Evolutionary conservation across 192 early-diverging fungal species (phyloP).

Genomic region (Coemansia sp.): DNA sequence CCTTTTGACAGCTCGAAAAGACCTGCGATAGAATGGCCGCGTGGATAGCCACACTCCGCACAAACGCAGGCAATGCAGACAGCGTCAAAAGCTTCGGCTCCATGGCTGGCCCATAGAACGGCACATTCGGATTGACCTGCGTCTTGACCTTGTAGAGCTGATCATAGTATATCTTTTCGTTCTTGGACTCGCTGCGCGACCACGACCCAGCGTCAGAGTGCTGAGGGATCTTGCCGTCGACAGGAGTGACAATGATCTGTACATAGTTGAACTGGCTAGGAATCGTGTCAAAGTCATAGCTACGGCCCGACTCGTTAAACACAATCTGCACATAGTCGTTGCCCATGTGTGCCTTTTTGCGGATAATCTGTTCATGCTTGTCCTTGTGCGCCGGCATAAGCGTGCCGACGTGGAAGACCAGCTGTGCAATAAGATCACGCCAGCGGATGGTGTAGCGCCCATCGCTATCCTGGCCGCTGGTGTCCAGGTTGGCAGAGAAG

Average conservation of each 20-base stretch:
- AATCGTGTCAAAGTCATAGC: slow-evolving; percentile 85
- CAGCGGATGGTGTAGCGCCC: slow-evolving; percentile 81
- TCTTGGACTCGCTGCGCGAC: slow-evolving; percentile 4
- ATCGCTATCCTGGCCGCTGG: slow-evolving; percentile 70
- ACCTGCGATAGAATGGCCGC: slow-evolving; percentile 89
- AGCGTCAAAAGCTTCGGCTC: slow-evolving; percentile 84
- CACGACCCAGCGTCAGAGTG: slow-evolving; percentile 57
- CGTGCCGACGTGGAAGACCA: slow-evolving; percentile 91
- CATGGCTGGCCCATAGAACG: slow-evolving; percentile 73
- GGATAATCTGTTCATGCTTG: slow-evolving; percentile 72
- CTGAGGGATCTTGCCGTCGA: slow-evolving; percentile 58
- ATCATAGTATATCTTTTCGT: not conserved
- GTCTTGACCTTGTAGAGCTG: slow-evolving; percentile 61
- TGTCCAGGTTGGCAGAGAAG: slow-evolving; percentile 89
- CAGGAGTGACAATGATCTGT: slow-evolving; percentile 88
- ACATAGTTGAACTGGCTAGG: slow-evolving; percentile 95
- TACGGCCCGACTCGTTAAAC: slow-evolving; percentile 83
- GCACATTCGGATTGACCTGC: slow-evolving; percentile 72
- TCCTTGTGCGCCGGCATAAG: slow-evolving; percentile 82
- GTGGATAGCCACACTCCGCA: slow-evolving; percentile 79
- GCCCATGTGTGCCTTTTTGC: slow-evolving; percentile 95
- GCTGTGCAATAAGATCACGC: slow-evolving; percentile 79
- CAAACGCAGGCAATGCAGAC: slow-evolving; percentile 70
- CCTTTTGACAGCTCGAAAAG: slow-evolving; percentile 64
- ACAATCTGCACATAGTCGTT: slow-evolving; percentile 96